phyloP scores from a whole-genome alignment of 2,329 filamentous ascomycete genomes.

The Fusarium subglutinans region DNA sequence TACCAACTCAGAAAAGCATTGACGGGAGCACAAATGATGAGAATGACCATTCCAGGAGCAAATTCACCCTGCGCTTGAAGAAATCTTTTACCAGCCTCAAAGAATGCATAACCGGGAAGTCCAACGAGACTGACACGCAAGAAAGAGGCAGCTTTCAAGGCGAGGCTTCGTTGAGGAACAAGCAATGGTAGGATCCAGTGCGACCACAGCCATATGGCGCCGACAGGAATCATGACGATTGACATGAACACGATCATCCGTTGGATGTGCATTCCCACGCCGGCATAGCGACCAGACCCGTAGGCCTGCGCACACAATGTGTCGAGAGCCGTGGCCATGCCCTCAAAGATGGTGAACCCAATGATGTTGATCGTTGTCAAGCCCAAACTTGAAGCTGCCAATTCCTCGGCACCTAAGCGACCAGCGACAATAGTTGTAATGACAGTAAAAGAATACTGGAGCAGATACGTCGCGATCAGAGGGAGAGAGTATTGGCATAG shows the following conservation, averaged over 20 bases:
- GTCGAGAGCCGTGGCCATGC: constrained; percentile 44
- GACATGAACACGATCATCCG: constrained; percentile 63
- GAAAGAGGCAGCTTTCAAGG: constrained; percentile 59
- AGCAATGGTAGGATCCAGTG: constrained; percentile 57
- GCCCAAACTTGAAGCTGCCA: constrained; percentile 62
- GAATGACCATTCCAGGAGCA: constrained; percentile 58
- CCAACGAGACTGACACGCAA: constrained; percentile 59
- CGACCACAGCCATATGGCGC: constrained; percentile 58
- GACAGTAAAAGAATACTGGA: constrained; percentile 64
- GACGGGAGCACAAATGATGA: constrained; percentile 58
- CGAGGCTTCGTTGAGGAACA: constrained; percentile 58
- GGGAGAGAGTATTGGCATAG: constrained; percentile 51
- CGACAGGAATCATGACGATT: constrained; percentile 59
- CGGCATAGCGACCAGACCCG: constrained; percentile 53
- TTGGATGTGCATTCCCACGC: constrained; percentile 63
- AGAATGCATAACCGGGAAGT: constrained; percentile 62
- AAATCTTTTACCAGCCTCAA: constrained; percentile 64
- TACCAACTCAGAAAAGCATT: constrained; percentile 61
- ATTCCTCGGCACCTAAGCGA: constrained; percentile 61
- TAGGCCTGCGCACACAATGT: constrained; percentile 42
- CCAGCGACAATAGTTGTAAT: constrained; percentile 63
- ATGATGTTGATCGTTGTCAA: constrained; percentile 65
- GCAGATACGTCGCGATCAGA: constrained; percentile 61
- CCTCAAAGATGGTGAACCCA: constrained; percentile 56
- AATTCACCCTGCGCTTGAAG: constrained; percentile 65